Percentiles rank a stretch among this genome's conserved stretches.
Evolutionary conservation across 2,329 filamentous ascomycete genomes (phyloP).

Genomic region (Penicillium sp.): DNA sequence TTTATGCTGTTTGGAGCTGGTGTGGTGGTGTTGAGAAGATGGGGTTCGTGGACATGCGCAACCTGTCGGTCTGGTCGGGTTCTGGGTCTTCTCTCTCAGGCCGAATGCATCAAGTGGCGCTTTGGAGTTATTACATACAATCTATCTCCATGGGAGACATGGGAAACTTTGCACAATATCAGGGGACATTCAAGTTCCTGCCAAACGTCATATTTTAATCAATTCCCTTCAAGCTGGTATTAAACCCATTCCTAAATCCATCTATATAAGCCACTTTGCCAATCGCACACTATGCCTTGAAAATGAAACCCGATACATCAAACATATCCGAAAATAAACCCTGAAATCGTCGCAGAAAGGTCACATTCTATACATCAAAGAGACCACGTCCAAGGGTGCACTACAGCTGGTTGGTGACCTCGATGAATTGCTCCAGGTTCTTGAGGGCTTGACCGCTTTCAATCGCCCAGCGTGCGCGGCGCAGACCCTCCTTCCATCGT

Average conservation of each 20-base stretch:
- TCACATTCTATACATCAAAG: too few species aligned
- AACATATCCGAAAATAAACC: neutral
- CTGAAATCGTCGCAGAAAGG: too few species aligned
- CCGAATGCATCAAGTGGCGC: constrained; percentile 30
- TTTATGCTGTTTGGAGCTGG: neutral
- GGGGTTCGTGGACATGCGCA: too few species aligned
- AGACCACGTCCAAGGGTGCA: constrained; percentile 1
- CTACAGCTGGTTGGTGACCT: constrained; percentile 61
- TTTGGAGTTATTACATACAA: constrained; percentile 20
- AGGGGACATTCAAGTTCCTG: neutral
- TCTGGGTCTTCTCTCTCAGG: constrained; percentile 8
- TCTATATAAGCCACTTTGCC: too few species aligned
- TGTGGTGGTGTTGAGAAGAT: constrained; percentile 5
- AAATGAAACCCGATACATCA: neutral
- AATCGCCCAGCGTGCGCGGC: constrained; percentile 81
- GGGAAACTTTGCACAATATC: constrained; percentile 3
- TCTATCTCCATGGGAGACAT: constrained; percentile 2
- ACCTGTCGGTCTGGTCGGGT: too few species aligned
- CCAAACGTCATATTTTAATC: neutral
- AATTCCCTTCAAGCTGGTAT: too few species aligned
- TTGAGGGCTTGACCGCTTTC: constrained; percentile 79
- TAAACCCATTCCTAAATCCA: too few species aligned
- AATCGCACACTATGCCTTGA: neutral
- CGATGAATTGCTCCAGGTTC: constrained; percentile 77
- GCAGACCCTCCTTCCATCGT: constrained; percentile 90